These are phyloP conservation scores for Trichosanthes cucumerina DNA, from an alignment of 306 rosid genomes.

Conservation along the genomic window DNA sequence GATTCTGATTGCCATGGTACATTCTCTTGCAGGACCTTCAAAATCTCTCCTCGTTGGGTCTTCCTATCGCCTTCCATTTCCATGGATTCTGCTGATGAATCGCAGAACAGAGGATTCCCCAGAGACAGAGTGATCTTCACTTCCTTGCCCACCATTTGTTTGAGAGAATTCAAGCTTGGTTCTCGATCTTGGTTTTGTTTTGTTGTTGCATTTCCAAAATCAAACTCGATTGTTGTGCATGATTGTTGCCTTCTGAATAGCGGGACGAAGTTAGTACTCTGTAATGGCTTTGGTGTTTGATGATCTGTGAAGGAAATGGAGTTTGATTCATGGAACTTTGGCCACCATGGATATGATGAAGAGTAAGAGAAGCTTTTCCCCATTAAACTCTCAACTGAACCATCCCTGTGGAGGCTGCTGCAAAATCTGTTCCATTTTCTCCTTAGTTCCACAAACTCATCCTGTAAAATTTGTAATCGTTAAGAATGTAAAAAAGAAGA, in stretches of 20 bases:
- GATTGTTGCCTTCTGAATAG: conserved; percentile 61
- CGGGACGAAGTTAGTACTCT: conserved; percentile 35
- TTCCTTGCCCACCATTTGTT: conserved; percentile 48
- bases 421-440: conserved; percentile 13
- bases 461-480: not conserved
- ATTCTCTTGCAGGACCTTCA: conserved; percentile 66
- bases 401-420: not conserved
- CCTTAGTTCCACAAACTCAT: conserved; percentile 2
- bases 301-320: conserved; percentile 53
- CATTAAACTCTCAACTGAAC: not conserved
- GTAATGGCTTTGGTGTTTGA: conserved; percentile 19
- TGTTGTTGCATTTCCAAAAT: conserved; percentile 34
- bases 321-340: conserved; percentile 34
- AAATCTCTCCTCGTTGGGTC: conserved; percentile 42
- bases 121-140: conserved; percentile 71
- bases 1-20: conserved; percentile 94
- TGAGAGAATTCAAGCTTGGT: conserved; percentile 43
- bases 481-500: not conserved
- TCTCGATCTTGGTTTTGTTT: conserved; percentile 24
- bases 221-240: conserved; percentile 67
- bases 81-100: conserved; percentile 36
- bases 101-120: conserved; percentile 48
- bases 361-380: conserved; percentile 8
- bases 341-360: conserved; percentile 10
- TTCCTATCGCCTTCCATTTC: conserved; percentile 31